phyloP scores from a whole-genome alignment of 1,284 basidiomycete species.

The Grifola frondosa region DNA sequence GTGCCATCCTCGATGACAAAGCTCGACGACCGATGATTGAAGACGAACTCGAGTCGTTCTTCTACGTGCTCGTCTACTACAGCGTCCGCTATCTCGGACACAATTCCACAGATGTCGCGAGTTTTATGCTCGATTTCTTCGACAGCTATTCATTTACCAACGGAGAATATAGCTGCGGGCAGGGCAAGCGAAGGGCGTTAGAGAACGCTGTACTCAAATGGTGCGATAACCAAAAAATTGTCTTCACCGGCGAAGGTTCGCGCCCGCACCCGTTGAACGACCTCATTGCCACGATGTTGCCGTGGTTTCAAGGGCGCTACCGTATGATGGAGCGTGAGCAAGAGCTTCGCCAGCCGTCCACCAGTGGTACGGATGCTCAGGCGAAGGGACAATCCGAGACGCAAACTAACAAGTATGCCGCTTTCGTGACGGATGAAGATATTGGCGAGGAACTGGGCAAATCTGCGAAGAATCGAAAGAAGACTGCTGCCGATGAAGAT shows the following conservation, averaged over 20 bases:
- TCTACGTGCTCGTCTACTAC: constrained; percentile 7
- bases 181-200: too few species aligned
- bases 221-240: too few species aligned
- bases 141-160: background rate
- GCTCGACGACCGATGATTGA: background rate
- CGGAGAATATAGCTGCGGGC: background rate
- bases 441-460: too few species aligned
- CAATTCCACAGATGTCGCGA: background rate
- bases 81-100: constrained; percentile 1
- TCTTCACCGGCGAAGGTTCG: background rate
- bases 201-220: too few species aligned
- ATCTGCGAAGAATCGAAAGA: too few species aligned
- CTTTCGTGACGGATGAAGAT: too few species aligned
- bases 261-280: background rate
- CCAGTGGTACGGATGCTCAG: too few species aligned
- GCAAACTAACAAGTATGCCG: too few species aligned
- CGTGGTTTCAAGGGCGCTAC: constrained; percentile 1
- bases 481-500: too few species aligned
- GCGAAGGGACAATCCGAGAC: too few species aligned
- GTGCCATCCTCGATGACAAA: background rate
- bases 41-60: constrained; percentile 7
- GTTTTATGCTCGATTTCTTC: constrained; percentile 2
- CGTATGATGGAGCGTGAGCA: background rate
- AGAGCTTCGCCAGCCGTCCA: too few species aligned
- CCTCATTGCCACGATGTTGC: background rate